Base-by-base conservation (phyloP, 148 eudicot species). In the Drosera capensis region DNA sequence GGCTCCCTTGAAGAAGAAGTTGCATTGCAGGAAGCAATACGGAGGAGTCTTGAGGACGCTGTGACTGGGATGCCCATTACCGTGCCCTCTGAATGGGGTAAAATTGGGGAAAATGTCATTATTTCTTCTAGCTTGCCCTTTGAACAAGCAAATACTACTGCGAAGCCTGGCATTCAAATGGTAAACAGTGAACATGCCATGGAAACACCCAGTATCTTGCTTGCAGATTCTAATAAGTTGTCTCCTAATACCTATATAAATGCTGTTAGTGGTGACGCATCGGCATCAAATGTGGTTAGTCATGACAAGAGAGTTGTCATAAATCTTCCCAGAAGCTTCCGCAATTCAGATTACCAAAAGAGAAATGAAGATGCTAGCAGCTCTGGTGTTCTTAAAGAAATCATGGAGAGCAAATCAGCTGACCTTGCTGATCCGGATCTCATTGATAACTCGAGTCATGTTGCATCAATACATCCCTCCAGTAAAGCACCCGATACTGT, bases 11-110 rank as follows among this genome's bases (percentile, higher is more conserved):
- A 78, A 65, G 97, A 84, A 73, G 93, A 78, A 65, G 70, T 63
- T 29, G 79, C 81, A 56, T 61, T 78, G 23, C 85, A 73, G 60
- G 95, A 90, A 65, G 99, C 99, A 29, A 61, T 84, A 35, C 71
- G 65, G 64, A 75, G 74, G 65, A 90, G 95, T 70, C 74, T 84
- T 25, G 66, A 51, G 56, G 92, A 80, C 68, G 18, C 40, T 45
- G 46, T 42, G 41, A 68, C 35, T 49, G 47, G 48, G 23, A 53
- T 46, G 20, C 48, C 44, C 18, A 52, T 23, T 46, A 58, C 34
- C 58, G 59, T 31, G 25, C 66, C 63, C 28, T 22, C 17, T 51
- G 63, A 62, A 49, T 46, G 48, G 45, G 52, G 43, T 40, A 57
- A 52, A 21, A 45, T 42, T 25, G 48, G 43, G 8, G 43, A 31